phyloP scores from a whole-genome alignment of 176 grass and related monocot genomes.

The Otatea glauca region DNA sequence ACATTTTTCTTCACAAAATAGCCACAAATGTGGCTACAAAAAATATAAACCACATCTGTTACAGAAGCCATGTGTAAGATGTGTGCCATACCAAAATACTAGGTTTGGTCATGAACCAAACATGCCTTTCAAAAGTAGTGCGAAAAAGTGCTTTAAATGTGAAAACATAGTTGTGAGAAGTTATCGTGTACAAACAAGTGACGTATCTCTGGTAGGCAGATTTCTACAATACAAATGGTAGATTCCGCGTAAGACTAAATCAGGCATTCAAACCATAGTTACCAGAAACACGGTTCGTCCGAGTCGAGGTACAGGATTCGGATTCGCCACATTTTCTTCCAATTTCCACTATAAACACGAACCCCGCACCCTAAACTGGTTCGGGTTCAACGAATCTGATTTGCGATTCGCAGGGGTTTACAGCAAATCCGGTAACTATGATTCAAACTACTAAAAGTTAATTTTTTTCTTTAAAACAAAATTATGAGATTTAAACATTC shows the following conservation, averaged over 20 bases:
- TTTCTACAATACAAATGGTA: constrained; percentile 4
- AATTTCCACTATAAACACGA: too few species aligned
- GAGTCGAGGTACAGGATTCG: too few species aligned
- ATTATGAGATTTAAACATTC: background rate
- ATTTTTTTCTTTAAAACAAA: background rate
- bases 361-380: too few species aligned
- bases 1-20: background rate
- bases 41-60: constrained; percentile 8
- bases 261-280: constrained; percentile 37
- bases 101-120: constrained; percentile 5
- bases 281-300: too few species aligned
- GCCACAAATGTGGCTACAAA: background rate
- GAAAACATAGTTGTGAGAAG: background rate
- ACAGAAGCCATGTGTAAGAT: constrained; percentile 11
- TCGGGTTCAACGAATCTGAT: too few species aligned
- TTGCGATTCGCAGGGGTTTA: too few species aligned
- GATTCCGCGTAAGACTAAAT: background rate
- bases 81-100: background rate
- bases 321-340: too few species aligned
- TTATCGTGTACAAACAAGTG: constrained; percentile 19
- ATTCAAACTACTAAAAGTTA: constrained; percentile 22
- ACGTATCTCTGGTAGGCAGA: background rate
- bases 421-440: too few species aligned
- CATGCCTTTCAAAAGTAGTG: background rate
- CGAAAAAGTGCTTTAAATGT: background rate